Evolutionary conservation across 2,329 filamentous ascomycete species (phyloP).

Genomic region (Onygenales sp.): DNA sequence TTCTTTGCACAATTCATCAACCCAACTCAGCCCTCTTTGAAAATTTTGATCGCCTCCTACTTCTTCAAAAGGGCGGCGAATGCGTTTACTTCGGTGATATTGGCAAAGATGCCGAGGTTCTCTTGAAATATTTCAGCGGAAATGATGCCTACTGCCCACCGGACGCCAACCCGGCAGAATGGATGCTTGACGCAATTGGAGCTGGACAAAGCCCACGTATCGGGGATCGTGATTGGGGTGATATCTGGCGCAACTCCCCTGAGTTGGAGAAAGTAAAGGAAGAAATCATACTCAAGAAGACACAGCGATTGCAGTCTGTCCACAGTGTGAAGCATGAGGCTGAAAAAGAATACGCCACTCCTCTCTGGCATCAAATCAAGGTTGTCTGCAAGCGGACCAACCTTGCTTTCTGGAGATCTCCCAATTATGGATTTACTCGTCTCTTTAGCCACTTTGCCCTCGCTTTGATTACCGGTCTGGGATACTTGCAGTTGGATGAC

Average conservation of each 20-base stretch:
- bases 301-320: slow-evolving; percentile 45
- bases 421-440: slow-evolving; percentile 81
- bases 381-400: slow-evolving; percentile 65
- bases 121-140: slow-evolving; percentile 55
- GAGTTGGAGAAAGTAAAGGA: slow-evolving; percentile 45
- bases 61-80: slow-evolving; percentile 55
- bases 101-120: slow-evolving; percentile 47
- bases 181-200: slow-evolving; percentile 56
- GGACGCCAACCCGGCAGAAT: slow-evolving; percentile 65
- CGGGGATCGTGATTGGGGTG: slow-evolving; percentile 52
- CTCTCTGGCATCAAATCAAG: slow-evolving; percentile 67
- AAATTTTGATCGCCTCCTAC: slow-evolving; percentile 60
- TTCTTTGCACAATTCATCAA: slow-evolving; percentile 96
- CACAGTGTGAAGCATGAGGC: slow-evolving; percentile 32
- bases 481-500: slow-evolving; percentile 68
- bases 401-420: slow-evolving; percentile 72
- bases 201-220: slow-evolving; percentile 62
- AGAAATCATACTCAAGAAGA: slow-evolving; percentile 57
- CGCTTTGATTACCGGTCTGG: slow-evolving; percentile 66
- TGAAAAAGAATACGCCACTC: slow-evolving; percentile 74
- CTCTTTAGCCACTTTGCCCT: slow-evolving; percentile 78
- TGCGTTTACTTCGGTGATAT: slow-evolving; percentile 63
- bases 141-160: slow-evolving; percentile 53
- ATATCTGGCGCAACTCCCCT: slow-evolving; percentile 44
- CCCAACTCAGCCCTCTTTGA: slow-evolving; percentile 94